Base-by-base conservation (phyloP, 176 grass and related monocot genomes). In the Carex cristatella region DNA sequence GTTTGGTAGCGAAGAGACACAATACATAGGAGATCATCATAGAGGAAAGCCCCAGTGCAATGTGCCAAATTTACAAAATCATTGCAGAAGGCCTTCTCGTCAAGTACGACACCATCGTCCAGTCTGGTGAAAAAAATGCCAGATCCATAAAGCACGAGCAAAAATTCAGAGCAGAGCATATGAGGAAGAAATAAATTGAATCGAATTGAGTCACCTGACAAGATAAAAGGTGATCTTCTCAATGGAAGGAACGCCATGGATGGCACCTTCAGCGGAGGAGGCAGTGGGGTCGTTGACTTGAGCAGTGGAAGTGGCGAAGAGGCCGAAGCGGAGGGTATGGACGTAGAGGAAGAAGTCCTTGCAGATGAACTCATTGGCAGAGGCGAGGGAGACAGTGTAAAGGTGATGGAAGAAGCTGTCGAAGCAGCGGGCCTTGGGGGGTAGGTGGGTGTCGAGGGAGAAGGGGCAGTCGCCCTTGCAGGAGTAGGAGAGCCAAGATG, bases 191-290 rank as follows among this genome's bases (percentile, higher is more conserved):
- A 4, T 15, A 73, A 46, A 73, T 19, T 77, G 10, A 10, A 32
- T 86, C 10, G 48, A 84, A 55, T 82, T 51, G 81, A 54, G 77
- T 56, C 85, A 97, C 94, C 95, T 94, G 81, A 97, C 91, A 92
- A 94, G 95, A 91, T 98, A 85, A 87, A 98, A 98, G 75, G 92
- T 94, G 79, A 94, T 93, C 86, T 93, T 98, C 79, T 98, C 95
- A 70, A 98, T 86, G 7, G 91, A 98, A 86, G 95, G 95, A 42
- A 98, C 85, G 65, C 92, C 91, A 2, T 89, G 87, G 84, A 94
- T 87, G 58, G 95, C 91, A 90, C 91, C 92, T 56, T 94, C 90
- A 28, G 65, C 87, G 48, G 83, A 75, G 82, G 49, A 23, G 3
- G 12, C 28, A 8, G 48, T 6, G 9, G 69, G 7, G 33, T 98